These are phyloP conservation scores for Aphanomyces euteiches DNA, from an alignment of 352 stramenopile species.

Conservation along the genomic window DNA sequence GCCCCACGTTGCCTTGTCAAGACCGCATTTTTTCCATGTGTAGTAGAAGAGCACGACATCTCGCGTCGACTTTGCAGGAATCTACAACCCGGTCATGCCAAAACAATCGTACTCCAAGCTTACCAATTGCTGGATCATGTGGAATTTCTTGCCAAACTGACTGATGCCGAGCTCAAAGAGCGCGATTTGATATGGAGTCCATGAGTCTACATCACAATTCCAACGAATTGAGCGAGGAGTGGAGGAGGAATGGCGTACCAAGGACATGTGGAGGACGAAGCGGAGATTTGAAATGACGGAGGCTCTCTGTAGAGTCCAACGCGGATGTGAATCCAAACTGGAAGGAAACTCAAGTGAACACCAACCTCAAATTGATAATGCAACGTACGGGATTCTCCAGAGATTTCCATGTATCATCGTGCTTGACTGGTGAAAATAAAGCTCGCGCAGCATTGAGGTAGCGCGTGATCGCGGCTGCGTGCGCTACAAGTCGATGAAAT, in stretches of 20 bases:
- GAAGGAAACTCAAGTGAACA: background rate
- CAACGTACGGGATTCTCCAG: background rate
- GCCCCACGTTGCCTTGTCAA: constrained; percentile 18
- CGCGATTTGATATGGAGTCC: constrained; percentile 64
- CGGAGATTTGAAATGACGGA: constrained; percentile 60
- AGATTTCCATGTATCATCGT: constrained; percentile 43
- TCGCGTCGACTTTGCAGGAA: constrained; percentile 56
- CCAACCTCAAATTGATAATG: no score
- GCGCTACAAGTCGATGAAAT: constrained; percentile 36
- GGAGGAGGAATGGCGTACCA: constrained; percentile 38
- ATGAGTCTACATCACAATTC: constrained; percentile 48
- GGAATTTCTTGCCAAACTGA: constrained; percentile 72
- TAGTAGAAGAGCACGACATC: constrained; percentile 82
- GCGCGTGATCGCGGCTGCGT: constrained; percentile 49
- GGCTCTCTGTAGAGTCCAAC: constrained; percentile 60
- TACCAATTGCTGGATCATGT: constrained; percentile 68
- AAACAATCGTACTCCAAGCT: background rate
- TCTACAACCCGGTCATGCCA: constrained; percentile 32
- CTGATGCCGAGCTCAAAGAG: constrained; percentile 78
- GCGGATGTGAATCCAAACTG: constrained; percentile 64
- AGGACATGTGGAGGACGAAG: constrained; percentile 64
- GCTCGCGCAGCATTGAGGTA: constrained; percentile 59
- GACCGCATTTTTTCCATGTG: constrained; percentile 68
- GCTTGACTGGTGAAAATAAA: constrained; percentile 74
- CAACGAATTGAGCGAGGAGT: background rate